These are phyloP conservation scores for Pisolithus microcarpus DNA, from an alignment of 768 basidiomycete species.

Conservation along the genomic window DNA sequence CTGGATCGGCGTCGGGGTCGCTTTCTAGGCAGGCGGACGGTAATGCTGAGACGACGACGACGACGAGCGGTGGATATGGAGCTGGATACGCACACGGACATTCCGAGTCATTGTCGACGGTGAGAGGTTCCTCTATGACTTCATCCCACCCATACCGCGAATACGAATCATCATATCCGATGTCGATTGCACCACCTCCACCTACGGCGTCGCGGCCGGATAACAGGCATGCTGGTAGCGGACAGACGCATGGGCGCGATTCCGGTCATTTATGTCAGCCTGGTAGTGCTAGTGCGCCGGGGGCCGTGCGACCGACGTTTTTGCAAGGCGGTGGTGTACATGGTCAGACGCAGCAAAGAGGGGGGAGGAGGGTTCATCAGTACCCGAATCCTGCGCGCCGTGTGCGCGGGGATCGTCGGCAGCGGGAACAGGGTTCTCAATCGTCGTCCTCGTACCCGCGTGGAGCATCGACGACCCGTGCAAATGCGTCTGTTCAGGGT, in stretches of 20 bases:
- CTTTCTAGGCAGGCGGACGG: neutral
- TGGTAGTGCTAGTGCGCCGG: too few species aligned
- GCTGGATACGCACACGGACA: slow-evolving; percentile 8
- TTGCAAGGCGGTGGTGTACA: neutral
- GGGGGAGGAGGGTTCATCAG: neutral
- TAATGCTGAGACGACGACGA: neutral
- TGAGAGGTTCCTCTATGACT: slow-evolving; percentile 13
- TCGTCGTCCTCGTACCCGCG: neutral
- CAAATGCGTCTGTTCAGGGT: neutral
- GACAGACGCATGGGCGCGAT: neutral
- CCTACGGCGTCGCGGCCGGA: neutral
- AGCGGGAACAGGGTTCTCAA: neutral
- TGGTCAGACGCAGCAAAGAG: neutral
- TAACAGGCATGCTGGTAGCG: neutral
- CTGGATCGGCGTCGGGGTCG: neutral
- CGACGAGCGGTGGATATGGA: neutral
- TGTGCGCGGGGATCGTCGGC: neutral
- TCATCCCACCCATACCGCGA: neutral
- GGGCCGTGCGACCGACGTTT: too few species aligned
- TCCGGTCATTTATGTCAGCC: neutral
- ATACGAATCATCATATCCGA: neutral
- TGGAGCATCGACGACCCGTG: too few species aligned
- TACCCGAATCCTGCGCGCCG: neutral
- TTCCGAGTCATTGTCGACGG: slow-evolving; percentile 21
- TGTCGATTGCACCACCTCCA: too few species aligned